Base-by-base conservation (phyloP, 202 grass and related monocot species). In the Eragrostis tef region DNA sequence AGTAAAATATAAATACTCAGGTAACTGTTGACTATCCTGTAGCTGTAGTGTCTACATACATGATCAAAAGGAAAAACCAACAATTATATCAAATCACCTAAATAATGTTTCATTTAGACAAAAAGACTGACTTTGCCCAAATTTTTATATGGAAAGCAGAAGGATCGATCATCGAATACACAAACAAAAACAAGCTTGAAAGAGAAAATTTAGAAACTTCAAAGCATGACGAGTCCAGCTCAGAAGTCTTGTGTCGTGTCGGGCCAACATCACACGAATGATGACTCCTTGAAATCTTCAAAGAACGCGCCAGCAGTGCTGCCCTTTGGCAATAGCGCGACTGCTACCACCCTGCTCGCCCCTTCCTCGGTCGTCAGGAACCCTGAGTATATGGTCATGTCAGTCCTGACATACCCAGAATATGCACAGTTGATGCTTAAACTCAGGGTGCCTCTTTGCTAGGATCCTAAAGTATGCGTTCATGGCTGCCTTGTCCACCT, bases 381-480 rank as follows among this genome's bases (percentile, higher is more conserved):
- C 8, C 90, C 93, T 0, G 79, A 82, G 58, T 90, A 77, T 45
- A 9, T 21, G 19, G 82, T 92, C 24, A 95, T 25, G 49, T 92
- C 93, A 6, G 87, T 94, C 74, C 62, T 84, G 11, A 94, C 93
- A 56, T 83, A 90, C 0, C 93, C 93, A 0, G 93, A 90, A n/a
- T 84, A 41, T 11, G 73, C 79, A 24, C 93, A 92, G 65, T 92
- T 95, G 19, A 86, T 58, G 65, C 82, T 75, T 16, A 95, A 95
- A 31, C 64, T 42, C 68, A 0, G 83, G 82, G 47, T 90, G 64
- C 73, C 31, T 74, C 86, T 45, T 88, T 0, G 87, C 93, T 3
- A 90, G 70, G 34, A 88, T 46, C 63, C 85, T 92, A 29, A 90
- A 71, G 81, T 95, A 88, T 6, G 90, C 71, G 63, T 79, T 81